These are phyloP conservation scores for Mortierella claussenii DNA, from an alignment of 192 early-diverging fungal genomes.

Conservation along the genomic window DNA sequence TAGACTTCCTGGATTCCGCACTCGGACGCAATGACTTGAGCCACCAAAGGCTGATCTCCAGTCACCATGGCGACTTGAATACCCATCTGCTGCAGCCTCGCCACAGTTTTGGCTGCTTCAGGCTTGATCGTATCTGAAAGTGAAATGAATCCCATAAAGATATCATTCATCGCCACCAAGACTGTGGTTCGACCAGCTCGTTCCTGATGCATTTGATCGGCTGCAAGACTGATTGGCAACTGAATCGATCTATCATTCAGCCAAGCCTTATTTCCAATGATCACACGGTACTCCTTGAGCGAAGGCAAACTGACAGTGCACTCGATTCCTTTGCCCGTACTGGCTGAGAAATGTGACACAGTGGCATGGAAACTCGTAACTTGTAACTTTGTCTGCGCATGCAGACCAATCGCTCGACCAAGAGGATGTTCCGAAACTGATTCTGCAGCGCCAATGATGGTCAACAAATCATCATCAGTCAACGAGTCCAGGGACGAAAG, in stretches of 20 bases:
- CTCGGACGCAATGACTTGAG: slow-evolving; percentile 81
- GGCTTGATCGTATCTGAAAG: slow-evolving; percentile 89
- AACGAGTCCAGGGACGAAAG: slow-evolving; percentile 28
- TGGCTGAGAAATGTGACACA: slow-evolving; percentile 70
- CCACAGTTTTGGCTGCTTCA: slow-evolving; percentile 76
- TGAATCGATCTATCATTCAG: slow-evolving; percentile 57
- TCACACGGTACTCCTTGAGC: slow-evolving; percentile 52
- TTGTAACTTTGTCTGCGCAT: slow-evolving; percentile 62
- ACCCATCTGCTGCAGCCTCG: slow-evolving; percentile 78
- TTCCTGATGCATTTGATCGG: slow-evolving; percentile 65
- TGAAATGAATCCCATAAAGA: slow-evolving; percentile 74
- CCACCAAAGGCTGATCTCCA: slow-evolving; percentile 90
- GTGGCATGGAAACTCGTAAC: slow-evolving; percentile 52
- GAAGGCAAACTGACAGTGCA: slow-evolving; percentile 60
- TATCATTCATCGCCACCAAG: slow-evolving; percentile 72
- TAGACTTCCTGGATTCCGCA: slow-evolving; percentile 88
- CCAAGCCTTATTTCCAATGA: slow-evolving; percentile 82
- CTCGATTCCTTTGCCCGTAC: slow-evolving; percentile 76
- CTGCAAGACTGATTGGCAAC: slow-evolving; percentile 53
- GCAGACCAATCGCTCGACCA: slow-evolving; percentile 76
- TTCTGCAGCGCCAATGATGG: slow-evolving; percentile 84
- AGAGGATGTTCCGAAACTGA: slow-evolving; percentile 89
- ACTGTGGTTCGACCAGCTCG: slow-evolving; percentile 82
- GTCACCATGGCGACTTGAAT: slow-evolving; percentile 91
- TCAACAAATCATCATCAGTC: slow-evolving; percentile 62